Percentiles rank a stretch among this genome's conserved stretches.
Evolutionary conservation across 768 basidiomycete species (phyloP).

Genomic region (Boletellus emodensis): DNA sequence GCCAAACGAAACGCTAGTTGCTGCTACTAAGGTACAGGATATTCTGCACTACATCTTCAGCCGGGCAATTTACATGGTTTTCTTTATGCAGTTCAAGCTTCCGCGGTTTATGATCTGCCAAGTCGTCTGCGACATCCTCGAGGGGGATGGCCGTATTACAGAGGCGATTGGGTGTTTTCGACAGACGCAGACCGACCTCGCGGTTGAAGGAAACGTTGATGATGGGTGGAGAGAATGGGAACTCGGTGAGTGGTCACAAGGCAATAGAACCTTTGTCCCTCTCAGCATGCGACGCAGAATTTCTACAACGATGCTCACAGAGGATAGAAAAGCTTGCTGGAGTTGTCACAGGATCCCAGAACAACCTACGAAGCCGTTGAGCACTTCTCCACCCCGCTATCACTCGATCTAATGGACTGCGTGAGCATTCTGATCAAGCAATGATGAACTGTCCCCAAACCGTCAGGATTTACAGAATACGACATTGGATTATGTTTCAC

Average conservation of each 20-base stretch:
- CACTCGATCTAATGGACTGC: background rate
- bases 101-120: background rate
- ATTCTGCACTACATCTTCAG: too few species aligned
- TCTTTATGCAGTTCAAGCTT: background rate
- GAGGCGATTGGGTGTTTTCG: conserved; percentile 4
- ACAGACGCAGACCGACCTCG: background rate
- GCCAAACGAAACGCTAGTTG: background rate
- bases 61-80: background rate
- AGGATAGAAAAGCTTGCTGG: background rate
- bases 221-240: background rate
- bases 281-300: background rate
- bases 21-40: background rate
- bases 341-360: background rate
- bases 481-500: too few species aligned
- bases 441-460: too few species aligned
- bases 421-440: background rate
- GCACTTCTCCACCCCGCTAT: background rate
- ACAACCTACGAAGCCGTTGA: background rate
- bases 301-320: background rate
- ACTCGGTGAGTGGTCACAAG: background rate
- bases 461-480: too few species aligned
- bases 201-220: background rate
- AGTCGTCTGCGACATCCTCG: background rate
- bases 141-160: background rate
- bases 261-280: background rate